These are phyloP conservation scores for Russula dissimulans DNA, from an alignment of 768 basidiomycete genomes.

Conservation along the genomic window DNA sequence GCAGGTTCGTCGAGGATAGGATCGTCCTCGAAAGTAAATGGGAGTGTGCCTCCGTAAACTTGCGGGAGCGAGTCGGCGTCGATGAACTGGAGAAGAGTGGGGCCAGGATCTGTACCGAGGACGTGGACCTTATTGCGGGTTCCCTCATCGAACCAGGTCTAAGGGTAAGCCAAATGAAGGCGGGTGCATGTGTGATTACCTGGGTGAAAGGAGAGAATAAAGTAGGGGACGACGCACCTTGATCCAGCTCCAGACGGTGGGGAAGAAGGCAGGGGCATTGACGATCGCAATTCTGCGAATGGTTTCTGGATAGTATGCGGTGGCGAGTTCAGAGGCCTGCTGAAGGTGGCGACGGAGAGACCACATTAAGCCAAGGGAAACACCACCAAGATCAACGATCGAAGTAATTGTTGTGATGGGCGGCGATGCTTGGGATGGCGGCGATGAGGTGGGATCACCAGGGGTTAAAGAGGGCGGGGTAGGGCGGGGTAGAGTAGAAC, in stretches of 20 bases:
- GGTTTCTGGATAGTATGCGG: constrained; percentile 78
- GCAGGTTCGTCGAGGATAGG: constrained; percentile 54
- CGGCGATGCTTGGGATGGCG: constrained; percentile 24
- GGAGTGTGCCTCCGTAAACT: constrained; percentile 64
- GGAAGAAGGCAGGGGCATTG: constrained; percentile 77
- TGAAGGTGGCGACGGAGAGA: constrained; percentile 60
- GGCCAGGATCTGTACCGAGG: constrained; percentile 50
- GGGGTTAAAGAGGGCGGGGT: background rate
- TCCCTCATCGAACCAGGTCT: constrained; percentile 75
- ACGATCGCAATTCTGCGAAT: constrained; percentile 58
- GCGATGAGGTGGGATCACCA: background rate
- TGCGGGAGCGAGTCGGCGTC: constrained; percentile 46
- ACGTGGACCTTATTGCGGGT: constrained; percentile 73
- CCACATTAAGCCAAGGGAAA: constrained; percentile 61
- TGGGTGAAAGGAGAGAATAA: background rate
- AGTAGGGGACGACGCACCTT: constrained; percentile 36
- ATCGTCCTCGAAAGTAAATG: constrained; percentile 60
- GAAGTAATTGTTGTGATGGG: constrained; percentile 53
- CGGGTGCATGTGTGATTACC: background rate
- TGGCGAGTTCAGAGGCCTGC: constrained; percentile 64
- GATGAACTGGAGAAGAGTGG: constrained; percentile 43
- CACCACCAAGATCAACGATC: constrained; percentile 64
- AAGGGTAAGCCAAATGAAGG: background rate
- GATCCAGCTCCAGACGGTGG: constrained; percentile 78
- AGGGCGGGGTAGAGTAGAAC: constrained; percentile 48